Evolutionary conservation across 768 basidiomycete genomes (phyloP), one percentile per base, ranked within the genome.

Genomic region (Termitomyces heimii): DNA sequence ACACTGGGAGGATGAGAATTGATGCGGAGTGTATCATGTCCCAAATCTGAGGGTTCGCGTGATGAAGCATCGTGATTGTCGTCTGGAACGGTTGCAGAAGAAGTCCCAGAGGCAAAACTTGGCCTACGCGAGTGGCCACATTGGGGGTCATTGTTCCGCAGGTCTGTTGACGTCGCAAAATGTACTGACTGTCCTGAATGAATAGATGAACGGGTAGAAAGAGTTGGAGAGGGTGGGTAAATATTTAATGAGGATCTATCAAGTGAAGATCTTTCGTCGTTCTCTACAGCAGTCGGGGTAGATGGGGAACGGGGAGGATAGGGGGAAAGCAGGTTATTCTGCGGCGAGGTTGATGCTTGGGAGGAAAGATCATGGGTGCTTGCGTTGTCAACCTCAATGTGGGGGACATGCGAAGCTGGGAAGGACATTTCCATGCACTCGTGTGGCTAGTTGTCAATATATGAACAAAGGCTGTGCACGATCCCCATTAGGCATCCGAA

Each of bases 161-260:
- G 67, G 4, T 78, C 77, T 4, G 83, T 71, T 7, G 84, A 73
- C 3, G 81, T 70, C 3, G 66, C 70, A 58, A 86, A 90, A 34
- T 84, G 81, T 0, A 81, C 77, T 1, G 58, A 62, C 12, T 49
- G 55, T 0, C 80, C 77, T 9, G 61, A 62, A 10, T 50, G 45
- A 0, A 57, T 22, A 8, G 82, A 82, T 3, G 86, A 88, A 16
- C 75, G 78, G 3, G 77, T 81, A 0, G 91, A 89, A 10, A 89
- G 76, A 0, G 90, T 91, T 1, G 90, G 91, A 0, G 90, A 92
- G 0, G 90, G 89, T 0, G 90, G 90, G 1, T 70, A 68, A 9
- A 59, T 56, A 8, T 69, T 65, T 14, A 49, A 4, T 5, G 32
- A 49, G 24, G 32, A 49, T 22, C 32, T 16, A 14, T 45, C 12